These are phyloP conservation scores for Cytospora piceicola DNA, from an alignment of 2,329 filamentous ascomycete genomes.

Conservation along the genomic window DNA sequence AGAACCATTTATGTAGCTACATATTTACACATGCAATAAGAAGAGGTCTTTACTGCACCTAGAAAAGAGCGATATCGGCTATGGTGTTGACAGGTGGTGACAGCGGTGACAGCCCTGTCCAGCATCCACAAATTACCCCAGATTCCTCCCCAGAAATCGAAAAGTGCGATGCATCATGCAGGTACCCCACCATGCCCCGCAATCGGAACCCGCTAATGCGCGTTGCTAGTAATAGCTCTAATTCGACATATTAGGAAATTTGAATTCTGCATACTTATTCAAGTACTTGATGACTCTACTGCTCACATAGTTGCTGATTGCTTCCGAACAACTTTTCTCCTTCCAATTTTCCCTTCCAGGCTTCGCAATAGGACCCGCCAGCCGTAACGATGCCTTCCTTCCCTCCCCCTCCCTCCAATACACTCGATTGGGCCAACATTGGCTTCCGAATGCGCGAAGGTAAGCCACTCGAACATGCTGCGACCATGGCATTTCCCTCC, in stretches of 20 bases:
- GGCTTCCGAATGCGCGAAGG: slow-evolving; percentile 93
- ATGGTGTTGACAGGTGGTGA: neutral
- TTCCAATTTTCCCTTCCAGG: neutral
- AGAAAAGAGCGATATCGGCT: neutral
- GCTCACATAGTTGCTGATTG: too few species aligned
- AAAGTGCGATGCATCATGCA: neutral
- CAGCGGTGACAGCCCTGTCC: too few species aligned
- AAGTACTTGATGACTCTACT: too few species aligned
- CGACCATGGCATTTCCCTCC: neutral
- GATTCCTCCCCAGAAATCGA: neutral
- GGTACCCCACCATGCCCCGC: slow-evolving; percentile 4
- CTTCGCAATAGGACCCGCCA: neutral
- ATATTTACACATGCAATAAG: neutral
- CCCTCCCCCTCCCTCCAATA: slow-evolving; percentile 76
- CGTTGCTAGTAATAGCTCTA: neutral
- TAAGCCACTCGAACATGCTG: slow-evolving; percentile 44
- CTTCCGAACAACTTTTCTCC: neutral
- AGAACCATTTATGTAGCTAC: too few species aligned
- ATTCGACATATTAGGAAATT: neutral
- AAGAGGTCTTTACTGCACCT: neutral
- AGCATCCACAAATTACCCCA: neutral
- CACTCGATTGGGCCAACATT: slow-evolving; percentile 92
- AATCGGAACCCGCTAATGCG: slow-evolving; percentile 1
- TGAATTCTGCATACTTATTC: too few species aligned
- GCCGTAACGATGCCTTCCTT: slow-evolving; percentile 56